phyloP scores from a whole-genome alignment of 805 yeast species.

The Metschnikowia lachancei region DNA sequence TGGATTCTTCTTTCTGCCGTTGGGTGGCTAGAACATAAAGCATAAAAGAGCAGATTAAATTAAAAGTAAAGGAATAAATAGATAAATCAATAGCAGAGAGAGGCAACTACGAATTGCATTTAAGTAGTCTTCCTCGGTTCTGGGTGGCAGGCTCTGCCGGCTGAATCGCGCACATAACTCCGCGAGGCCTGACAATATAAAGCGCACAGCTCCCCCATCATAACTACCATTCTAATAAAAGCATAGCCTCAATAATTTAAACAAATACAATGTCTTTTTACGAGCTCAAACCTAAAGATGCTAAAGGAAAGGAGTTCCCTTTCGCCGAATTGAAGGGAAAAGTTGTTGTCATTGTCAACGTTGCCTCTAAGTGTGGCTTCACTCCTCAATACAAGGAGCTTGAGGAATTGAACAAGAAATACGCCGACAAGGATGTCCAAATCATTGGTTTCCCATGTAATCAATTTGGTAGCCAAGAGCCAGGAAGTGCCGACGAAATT shows the following conservation, averaged over 20 bases:
- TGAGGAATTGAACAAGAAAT: constrained; percentile 42
- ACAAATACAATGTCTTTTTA: constrained; percentile 55
- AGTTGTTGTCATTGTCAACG: constrained; percentile 80
- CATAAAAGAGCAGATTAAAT: no score
- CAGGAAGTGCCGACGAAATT: constrained; percentile 54
- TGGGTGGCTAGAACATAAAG: no score
- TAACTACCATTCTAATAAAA: background rate
- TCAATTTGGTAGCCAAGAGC: constrained; percentile 45
- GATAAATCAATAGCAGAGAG: no score
- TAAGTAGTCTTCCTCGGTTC: no score
- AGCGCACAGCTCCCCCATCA: background rate
- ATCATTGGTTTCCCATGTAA: constrained; percentile 46
- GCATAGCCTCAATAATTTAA: no score
- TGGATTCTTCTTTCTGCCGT: no score
- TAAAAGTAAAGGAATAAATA: no score
- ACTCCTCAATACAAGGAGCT: constrained; percentile 43
- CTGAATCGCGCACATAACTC: no score
- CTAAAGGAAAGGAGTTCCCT: constrained; percentile 55
- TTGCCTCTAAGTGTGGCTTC: constrained; percentile 70
- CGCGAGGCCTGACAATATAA: background rate
- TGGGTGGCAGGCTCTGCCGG: no score
- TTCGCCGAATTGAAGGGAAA: constrained; percentile 68
- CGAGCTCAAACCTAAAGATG: constrained; percentile 62
- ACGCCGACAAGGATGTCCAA: constrained; percentile 34
- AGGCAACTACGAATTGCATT: no score